A percentile compares a stretch with the other conserved stretches of the same genome.
These are phyloP conservation scores for Protostelium mycophagum DNA, from an alignment of 78 protist genomes.

Conservation along the genomic window DNA sequence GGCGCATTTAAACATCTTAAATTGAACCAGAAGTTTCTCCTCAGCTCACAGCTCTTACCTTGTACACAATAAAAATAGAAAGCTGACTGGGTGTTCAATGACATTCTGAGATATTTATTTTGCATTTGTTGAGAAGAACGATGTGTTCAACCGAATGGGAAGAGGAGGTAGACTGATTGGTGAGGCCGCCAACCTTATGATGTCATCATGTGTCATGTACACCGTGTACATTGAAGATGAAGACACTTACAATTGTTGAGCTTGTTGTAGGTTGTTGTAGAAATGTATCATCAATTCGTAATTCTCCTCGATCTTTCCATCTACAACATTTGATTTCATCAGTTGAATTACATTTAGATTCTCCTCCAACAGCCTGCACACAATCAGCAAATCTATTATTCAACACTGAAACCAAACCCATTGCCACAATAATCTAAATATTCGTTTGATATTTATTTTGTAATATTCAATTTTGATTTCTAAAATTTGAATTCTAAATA, in stretches of 20 bases:
- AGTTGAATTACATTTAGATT: background rate
- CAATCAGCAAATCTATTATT: background rate
- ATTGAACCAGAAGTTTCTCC: background rate
- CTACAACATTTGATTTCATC: background rate
- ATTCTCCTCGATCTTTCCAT: background rate
- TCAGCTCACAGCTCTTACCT: background rate
- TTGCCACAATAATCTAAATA: too few species aligned
- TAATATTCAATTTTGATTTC: too few species aligned
- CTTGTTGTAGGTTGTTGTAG: background rate
- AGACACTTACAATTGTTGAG: background rate
- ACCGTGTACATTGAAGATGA: background rate
- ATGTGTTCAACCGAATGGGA: background rate
- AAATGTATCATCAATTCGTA: background rate
- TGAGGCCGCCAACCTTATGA: background rate
- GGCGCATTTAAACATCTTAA: background rate
- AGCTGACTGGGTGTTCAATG: too few species aligned
- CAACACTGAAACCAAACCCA: too few species aligned
- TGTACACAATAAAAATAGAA: too few species aligned
- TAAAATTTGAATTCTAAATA: background rate
- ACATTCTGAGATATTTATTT: too few species aligned
- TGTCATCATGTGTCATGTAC: too few species aligned
- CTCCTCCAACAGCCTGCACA: background rate
- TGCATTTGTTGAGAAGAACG: background rate
- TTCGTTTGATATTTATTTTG: too few species aligned
- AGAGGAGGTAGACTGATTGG: background rate